Conservation (phyloP, 2,329 filamentous ascomycete genomes). For the Emergomyces pasteurianus region DNA sequence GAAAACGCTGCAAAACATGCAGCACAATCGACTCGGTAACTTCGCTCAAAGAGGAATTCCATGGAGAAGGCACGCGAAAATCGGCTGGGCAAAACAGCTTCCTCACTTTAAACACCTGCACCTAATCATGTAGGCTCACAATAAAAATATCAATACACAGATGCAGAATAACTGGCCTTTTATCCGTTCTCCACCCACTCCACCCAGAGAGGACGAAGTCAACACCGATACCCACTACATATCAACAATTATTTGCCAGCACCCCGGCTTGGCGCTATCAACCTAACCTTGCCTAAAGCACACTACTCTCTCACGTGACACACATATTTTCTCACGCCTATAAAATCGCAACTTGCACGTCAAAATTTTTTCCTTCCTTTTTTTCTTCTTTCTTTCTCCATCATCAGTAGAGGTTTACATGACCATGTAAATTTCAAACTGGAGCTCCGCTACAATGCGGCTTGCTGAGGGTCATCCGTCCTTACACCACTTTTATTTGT, state of each 20-base stretch:
- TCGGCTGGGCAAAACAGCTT: no score
- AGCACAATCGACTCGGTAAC: not conserved
- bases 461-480: constrained; percentile 38
- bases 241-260: no score
- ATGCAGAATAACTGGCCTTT: not conserved
- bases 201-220: no score
- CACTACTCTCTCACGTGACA: constrained; percentile 16
- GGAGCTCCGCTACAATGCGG: constrained; percentile 35
- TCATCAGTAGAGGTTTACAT: constrained; percentile 44
- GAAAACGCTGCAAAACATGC: not conserved
- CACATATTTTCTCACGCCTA: constrained; percentile 16
- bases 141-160: no score
- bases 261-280: constrained; percentile 13
- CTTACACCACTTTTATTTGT: constrained; percentile 14
- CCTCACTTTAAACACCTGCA: not conserved
- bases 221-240: no score
- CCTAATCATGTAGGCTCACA: not conserved
- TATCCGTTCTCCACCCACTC: not conserved
- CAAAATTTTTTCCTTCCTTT: constrained; percentile 22
- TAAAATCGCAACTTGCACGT: constrained; percentile 17
- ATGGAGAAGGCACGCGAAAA: no score
- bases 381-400: constrained; percentile 30
- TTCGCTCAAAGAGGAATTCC: not conserved
- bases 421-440: constrained; percentile 36
- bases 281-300: not conserved